These are phyloP conservation scores for Hippophae gyantsensis DNA, from an alignment of 306 rosid genomes.

Conservation along the genomic window DNA sequence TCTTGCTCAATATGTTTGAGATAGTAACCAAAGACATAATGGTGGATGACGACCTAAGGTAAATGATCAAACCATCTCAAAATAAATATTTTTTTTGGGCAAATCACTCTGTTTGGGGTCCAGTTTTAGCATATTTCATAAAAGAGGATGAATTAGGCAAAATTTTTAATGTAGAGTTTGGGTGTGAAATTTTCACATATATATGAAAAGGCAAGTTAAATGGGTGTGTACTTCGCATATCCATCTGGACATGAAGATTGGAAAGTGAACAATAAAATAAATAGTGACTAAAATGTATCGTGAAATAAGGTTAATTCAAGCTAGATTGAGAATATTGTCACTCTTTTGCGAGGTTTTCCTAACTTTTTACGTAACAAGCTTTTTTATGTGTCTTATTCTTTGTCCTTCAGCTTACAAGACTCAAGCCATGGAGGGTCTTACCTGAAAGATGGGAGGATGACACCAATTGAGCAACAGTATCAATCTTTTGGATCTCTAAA, in stretches of 20 bases:
- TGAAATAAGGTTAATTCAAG: too few relatives aligned
- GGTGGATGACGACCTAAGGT: constrained; percentile 70
- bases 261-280: too few relatives aligned
- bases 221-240: too few relatives aligned
- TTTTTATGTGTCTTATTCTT: constrained; percentile 9
- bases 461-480: constrained; percentile 57
- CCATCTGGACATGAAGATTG: too few relatives aligned
- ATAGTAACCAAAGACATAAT: constrained; percentile 87
- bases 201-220: too few relatives aligned
- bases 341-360: too few relatives aligned
- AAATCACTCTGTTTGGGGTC: background rate
- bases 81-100: constrained; percentile 7
- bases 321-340: too few relatives aligned
- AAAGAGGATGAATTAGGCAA: too few relatives aligned
- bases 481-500: constrained; percentile 47
- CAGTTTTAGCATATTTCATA: background rate
- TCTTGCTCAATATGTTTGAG: constrained; percentile 91
- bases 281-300: too few relatives aligned
- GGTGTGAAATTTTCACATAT: too few relatives aligned
- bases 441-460: constrained; percentile 56
- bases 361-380: too few relatives aligned
- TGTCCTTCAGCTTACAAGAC: constrained; percentile 54
- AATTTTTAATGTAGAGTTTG: too few relatives aligned
- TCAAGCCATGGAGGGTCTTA: constrained; percentile 60
- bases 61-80: constrained; percentile 17